Conservation (phyloP, 495 filamentous ascomycete genomes). For the Neurospora intermedia region DNA sequence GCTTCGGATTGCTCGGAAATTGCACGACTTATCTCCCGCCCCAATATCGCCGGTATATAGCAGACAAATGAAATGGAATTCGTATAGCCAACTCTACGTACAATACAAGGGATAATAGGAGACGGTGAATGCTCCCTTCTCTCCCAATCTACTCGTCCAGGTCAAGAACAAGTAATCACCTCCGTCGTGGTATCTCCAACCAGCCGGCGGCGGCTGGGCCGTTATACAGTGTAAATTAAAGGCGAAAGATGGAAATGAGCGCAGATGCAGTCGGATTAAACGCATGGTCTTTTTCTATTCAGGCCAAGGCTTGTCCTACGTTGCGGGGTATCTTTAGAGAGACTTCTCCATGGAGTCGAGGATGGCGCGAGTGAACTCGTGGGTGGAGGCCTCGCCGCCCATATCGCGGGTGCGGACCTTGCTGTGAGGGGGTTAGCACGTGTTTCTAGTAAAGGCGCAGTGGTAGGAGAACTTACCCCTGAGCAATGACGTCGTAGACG, state of each 20-base stretch:
- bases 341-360: slow-evolving; percentile 78
- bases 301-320: not conserved
- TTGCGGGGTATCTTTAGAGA: slow-evolving; percentile 14
- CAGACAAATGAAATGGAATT: not conserved
- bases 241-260: not conserved
- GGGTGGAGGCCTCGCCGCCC: slow-evolving; percentile 79
- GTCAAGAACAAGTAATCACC: not conserved
- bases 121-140: not conserved
- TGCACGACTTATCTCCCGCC: not conserved
- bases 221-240: not conserved
- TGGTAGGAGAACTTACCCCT: slow-evolving; percentile 58
- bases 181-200: not conserved
- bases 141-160: slow-evolving; percentile 1
- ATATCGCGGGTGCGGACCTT: slow-evolving; percentile 84
- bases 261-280: not conserved
- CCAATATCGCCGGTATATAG: not conserved
- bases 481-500: slow-evolving; percentile 89
- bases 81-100: not conserved
- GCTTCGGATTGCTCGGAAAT: not conserved
- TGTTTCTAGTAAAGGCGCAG: not conserved
- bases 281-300: not conserved
- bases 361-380: slow-evolving; percentile 91
- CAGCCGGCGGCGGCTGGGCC: not conserved
- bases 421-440: slow-evolving; percentile 38
- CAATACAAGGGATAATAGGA: not conserved